Evolutionary conservation across 805 yeast species (phyloP), one percentile per base, ranked within the genome.

Genomic region (Wickerhamomyces hampshirensis): DNA sequence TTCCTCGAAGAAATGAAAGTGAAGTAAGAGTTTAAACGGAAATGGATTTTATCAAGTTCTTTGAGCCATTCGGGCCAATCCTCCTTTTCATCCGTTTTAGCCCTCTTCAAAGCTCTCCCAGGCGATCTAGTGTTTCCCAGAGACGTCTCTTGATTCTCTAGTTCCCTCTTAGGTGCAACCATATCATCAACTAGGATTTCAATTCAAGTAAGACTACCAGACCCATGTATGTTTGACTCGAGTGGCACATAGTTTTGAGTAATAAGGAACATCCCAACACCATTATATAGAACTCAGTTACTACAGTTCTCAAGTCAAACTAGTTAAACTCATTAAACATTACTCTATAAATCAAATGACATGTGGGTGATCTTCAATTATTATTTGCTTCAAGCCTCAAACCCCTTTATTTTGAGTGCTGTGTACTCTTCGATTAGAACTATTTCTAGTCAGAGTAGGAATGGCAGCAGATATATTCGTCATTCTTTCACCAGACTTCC

Each of bases 1-100:
- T 77, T 75, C 38, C 84, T 60, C 4, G 81, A 71, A 28, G 78
- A 66, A 8, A 80, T 59, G 48, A 80, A 80, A 1, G 85, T 78
- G 57, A 66, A 78, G 40, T 77, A 73, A 1, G 84, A 76, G 47
- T 75, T 75, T 34, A 77, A 48, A 40, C 76, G 56, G 50, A 71
- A 72, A 46, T 74, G 77, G 10, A 75, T 66, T 17, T 58, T 56
- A 31, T 66, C 69, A 12, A 76, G 54, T 34, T 70, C 72, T 38
- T 56, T 49, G 21, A 71, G 61, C 56, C 56, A 50, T 3, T 5
- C 16, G 1, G 59, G 56, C 58, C 58, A 55, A 10, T 39, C 37
- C 1, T 26, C 41, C 35, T 43, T 43, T 13, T 34, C 30, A 18
- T 18, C 32, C 9, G 7, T 14, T 18, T 10, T 26, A 26, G 28